Evolutionary conservation across 768 basidiomycete genomes (phyloP).

Genomic region (Daedaleopsis sinensis): DNA sequence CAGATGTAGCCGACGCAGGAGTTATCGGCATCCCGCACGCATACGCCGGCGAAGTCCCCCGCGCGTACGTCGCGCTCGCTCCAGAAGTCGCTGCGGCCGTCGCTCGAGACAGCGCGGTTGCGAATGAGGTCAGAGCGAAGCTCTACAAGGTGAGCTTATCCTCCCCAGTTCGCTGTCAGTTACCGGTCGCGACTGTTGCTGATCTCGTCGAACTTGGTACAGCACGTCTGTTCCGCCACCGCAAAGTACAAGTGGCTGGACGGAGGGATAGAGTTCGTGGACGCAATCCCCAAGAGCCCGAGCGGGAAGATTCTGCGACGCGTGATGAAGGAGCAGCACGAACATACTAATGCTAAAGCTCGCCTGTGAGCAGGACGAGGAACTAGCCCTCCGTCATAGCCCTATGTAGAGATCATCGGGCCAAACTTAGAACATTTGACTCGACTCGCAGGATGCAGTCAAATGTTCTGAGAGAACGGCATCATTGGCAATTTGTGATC

Average conservation of each 20-base stretch:
- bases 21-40: constrained; percentile 65
- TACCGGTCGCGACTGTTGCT: not conserved
- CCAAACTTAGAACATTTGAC: no score
- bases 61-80: constrained; percentile 67
- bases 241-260: constrained; percentile 37
- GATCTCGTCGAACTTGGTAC: not conserved
- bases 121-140: constrained; percentile 40
- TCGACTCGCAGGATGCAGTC: no score
- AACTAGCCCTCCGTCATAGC: no score
- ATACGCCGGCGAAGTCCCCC: constrained; percentile 71
- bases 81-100: constrained; percentile 39
- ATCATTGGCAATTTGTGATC: no score
- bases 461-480: no score
- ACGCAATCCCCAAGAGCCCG: constrained; percentile 35
- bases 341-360: not conserved
- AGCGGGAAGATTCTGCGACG: constrained; percentile 32
- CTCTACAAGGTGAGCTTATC: constrained; percentile 61
- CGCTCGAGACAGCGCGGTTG: constrained; percentile 35
- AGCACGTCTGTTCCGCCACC: constrained; percentile 31
- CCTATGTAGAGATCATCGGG: no score
- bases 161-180: no score
- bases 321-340: constrained; percentile 19
- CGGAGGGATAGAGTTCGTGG: constrained; percentile 39
- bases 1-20: constrained; percentile 44
- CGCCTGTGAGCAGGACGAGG: not conserved